phyloP scores from a whole-genome alignment of 106 monocot species.

The Dioscorea zingiberensis region DNA sequence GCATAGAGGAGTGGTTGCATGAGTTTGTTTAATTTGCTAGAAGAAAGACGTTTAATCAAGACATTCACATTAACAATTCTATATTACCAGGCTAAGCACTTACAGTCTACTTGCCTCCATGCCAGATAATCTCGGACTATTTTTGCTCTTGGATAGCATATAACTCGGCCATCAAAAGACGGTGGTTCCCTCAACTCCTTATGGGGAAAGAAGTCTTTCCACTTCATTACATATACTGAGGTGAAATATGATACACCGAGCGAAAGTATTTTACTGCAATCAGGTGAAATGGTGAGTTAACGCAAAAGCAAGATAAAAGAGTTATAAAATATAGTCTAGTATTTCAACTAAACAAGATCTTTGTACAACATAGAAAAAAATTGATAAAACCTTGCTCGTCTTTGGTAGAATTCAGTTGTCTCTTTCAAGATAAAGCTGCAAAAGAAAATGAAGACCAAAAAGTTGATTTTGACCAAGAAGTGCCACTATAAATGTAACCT shows the following conservation, averaged over 20 bases:
- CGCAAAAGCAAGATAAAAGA: neutral
- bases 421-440: conserved; percentile 86
- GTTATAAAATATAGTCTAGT: too few species aligned
- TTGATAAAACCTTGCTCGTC: conserved; percentile 53
- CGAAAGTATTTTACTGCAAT: conserved; percentile 80
- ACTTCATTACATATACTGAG: conserved; percentile 77
- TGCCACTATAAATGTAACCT: too few species aligned
- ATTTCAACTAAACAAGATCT: too few species aligned
- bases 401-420: conserved; percentile 55
- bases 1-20: neutral
- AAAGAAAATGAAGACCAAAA: conserved; percentile 1
- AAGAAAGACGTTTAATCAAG: too few species aligned
- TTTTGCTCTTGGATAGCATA: conserved; percentile 73
- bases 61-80: neutral
- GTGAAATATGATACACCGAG: conserved; percentile 82
- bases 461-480: too few species aligned
- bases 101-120: conserved; percentile 96
- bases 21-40: neutral
- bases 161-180: conserved; percentile 75
- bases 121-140: conserved; percentile 74
- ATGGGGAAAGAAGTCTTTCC: conserved; percentile 82
- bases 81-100: conserved; percentile 22
- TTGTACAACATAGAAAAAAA: neutral
- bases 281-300: conserved; percentile 8
- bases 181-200: conserved; percentile 66